Evolutionary conservation across 2,329 filamentous ascomycete species (phyloP).

Genomic region (Fusarium illudens): DNA sequence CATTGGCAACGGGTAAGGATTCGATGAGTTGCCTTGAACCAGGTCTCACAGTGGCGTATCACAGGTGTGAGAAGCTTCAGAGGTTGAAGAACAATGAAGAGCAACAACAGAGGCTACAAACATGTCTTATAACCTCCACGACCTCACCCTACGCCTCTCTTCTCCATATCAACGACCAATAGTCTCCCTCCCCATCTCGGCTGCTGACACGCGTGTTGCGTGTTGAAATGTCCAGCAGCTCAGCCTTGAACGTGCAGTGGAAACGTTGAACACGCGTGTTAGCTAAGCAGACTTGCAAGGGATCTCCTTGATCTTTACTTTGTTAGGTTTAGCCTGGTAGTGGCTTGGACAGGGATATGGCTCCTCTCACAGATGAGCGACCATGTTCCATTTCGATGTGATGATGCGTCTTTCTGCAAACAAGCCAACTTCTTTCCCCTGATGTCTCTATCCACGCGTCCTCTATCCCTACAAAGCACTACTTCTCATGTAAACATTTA

Average conservation of each 20-base stretch:
- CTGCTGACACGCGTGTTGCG: constrained; percentile 33
- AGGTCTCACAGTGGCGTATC: too few relatives aligned
- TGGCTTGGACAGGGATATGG: background rate
- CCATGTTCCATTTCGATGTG: background rate
- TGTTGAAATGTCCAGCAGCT: background rate
- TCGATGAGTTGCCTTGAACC: background rate
- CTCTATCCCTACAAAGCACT: too few relatives aligned
- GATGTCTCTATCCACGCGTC: background rate
- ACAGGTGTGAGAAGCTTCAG: too few relatives aligned
- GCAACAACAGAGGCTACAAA: background rate
- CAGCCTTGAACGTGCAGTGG: background rate
- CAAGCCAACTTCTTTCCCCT: background rate
- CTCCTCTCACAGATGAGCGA: background rate
- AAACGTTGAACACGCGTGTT: constrained; percentile 25
- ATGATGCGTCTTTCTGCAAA: background rate
- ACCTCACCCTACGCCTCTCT: background rate
- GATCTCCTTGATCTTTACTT: background rate
- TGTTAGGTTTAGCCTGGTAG: fast-evolving
- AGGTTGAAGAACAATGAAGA: too few relatives aligned
- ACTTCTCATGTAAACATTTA: background rate
- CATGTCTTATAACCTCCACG: background rate
- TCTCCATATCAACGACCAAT: background rate
- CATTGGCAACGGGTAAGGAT: fast-evolving
- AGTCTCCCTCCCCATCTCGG: background rate
- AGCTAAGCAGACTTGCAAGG: background rate